Evolutionary conservation across 495 filamentous ascomycete species (phyloP).

Genomic region (Cudoniella acicularis): DNA sequence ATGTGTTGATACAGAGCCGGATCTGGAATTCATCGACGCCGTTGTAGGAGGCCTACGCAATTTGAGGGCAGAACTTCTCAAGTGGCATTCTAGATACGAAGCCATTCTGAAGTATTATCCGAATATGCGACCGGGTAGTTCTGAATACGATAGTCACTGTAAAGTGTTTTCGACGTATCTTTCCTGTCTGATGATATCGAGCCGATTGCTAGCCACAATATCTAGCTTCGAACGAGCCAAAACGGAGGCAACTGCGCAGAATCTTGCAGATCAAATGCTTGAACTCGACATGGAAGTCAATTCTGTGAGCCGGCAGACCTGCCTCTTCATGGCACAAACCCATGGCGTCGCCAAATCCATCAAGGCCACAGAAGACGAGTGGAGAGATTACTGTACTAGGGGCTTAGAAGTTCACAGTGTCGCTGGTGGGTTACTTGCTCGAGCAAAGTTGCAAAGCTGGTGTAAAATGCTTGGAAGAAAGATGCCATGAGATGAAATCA

Average conservation of each 20-base stretch:
- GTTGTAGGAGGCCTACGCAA: neutral
- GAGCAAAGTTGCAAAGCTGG: neutral
- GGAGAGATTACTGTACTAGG: neutral
- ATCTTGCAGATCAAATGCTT: slow-evolving; percentile 9
- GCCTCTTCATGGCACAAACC: slow-evolving; percentile 20
- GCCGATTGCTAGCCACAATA: slow-evolving; percentile 6
- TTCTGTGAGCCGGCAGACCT: neutral
- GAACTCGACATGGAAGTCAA: slow-evolving; percentile 7
- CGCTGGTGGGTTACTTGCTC: neutral
- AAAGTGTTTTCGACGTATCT: slow-evolving; percentile 20
- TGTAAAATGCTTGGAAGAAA: neutral
- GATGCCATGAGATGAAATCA: neutral
- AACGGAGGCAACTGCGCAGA: slow-evolving; percentile 5
- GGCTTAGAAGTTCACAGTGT: neutral
- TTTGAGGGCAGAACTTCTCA: slow-evolving; percentile 2
- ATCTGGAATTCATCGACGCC: neutral
- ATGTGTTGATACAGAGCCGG: neutral
- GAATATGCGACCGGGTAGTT: neutral
- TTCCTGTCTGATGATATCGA: slow-evolving; percentile 14
- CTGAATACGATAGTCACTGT: slow-evolving; percentile 14
- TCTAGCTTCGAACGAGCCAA: slow-evolving; percentile 2
- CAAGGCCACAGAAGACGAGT: neutral
- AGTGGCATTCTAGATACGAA: slow-evolving; percentile 9
- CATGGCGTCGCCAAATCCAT: slow-evolving; percentile 3
- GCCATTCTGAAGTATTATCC: neutral